phyloP scores from a whole-genome alignment of 345 rosid genomes.

The Ceriops zippeliana region DNA sequence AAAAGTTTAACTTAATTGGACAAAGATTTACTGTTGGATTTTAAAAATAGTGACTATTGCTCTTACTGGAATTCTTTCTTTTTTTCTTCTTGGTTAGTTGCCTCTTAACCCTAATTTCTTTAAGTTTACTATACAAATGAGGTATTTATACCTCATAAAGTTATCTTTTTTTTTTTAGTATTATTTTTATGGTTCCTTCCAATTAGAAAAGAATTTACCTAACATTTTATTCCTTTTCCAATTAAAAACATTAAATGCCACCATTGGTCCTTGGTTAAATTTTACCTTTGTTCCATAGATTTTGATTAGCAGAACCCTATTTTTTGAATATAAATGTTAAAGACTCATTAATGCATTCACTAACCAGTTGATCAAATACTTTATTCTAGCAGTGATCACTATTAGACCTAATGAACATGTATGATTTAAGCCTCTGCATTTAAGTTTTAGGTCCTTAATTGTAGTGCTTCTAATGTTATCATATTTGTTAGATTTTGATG shows the following conservation, averaged over 20 bases:
- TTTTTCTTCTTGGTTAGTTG: too few species aligned
- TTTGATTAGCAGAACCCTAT: constrained; percentile 38
- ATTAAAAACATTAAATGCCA: constrained; percentile 78
- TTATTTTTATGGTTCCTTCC: too few species aligned
- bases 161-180: too few species aligned
- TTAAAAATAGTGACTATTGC: too few species aligned
- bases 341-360: constrained; percentile 64
- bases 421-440: constrained; percentile 63
- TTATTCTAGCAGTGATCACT: constrained; percentile 49
- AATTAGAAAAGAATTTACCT: too few species aligned
- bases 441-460: constrained; percentile 23
- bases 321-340: constrained; percentile 52
- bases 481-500: constrained; percentile 9
- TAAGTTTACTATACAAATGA: too few species aligned
- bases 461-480: background rate
- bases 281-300: constrained; percentile 66
- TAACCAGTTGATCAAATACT: constrained; percentile 67
- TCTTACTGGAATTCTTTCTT: too few species aligned
- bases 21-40: too few species aligned
- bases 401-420: constrained; percentile 69
- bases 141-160: too few species aligned
- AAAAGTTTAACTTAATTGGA: too few species aligned
- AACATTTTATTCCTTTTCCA: constrained; percentile 55
- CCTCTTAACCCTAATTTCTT: too few species aligned
- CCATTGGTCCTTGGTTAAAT: constrained; percentile 47